Evolutionary conservation across 1,284 basidiomycete species (phyloP).

Genomic region (Cryptococcus sp.): DNA sequence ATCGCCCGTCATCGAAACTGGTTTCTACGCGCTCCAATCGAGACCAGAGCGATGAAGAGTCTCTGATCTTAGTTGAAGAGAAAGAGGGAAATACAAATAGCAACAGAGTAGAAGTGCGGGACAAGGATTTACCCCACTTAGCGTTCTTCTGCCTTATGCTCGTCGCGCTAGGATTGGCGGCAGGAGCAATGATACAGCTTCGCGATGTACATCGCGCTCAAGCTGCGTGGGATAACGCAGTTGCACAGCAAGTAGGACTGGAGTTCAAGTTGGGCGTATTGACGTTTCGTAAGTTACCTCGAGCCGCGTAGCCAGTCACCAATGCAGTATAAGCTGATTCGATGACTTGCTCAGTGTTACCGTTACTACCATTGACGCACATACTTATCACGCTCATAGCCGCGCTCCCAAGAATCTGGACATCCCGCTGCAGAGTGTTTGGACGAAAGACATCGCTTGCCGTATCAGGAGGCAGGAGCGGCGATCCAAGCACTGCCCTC

Average conservation of each 20-base stretch:
- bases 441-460: neutral
- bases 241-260: constrained; percentile 15
- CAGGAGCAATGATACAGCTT: constrained; percentile 9
- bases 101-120: neutral
- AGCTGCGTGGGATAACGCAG: constrained; percentile 9
- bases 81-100: neutral
- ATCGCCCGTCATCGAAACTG: neutral
- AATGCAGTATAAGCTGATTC: neutral
- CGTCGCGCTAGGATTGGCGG: constrained; percentile 6
- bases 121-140: constrained; percentile 3
- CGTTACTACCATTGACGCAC: constrained; percentile 9
- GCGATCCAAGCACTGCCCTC: neutral
- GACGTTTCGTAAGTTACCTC: constrained; percentile 18
- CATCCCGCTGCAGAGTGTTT: neutral
- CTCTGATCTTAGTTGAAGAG: neutral
- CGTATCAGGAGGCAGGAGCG: neutral
- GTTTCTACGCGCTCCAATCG: no score
- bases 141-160: constrained; percentile 12
- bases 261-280: constrained; percentile 9
- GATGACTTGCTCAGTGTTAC: constrained; percentile 1
- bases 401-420: neutral
- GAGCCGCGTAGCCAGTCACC: neutral
- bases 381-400: constrained; percentile 8
- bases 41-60: no score
- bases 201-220: constrained; percentile 11